Conservation (phyloP, 208 protist genomes). For the Angomonas deanei region DNA sequence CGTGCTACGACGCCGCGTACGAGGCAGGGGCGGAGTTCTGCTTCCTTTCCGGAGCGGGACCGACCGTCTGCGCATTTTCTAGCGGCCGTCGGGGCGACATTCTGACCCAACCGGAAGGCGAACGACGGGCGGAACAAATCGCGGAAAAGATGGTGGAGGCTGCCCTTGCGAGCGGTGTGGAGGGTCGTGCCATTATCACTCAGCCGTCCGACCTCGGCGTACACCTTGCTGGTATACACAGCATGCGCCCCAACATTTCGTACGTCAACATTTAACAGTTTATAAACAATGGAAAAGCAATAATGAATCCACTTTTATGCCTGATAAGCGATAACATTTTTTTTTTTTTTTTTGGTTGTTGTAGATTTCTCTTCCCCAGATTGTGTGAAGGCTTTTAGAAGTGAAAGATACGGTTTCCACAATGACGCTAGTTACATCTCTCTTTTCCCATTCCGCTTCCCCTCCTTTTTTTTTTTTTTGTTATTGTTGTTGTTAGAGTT, state of each 20-base stretch:
- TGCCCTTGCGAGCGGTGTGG: constrained; percentile 40
- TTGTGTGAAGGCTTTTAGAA: neutral
- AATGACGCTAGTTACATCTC: neutral
- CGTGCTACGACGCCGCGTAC: constrained; percentile 53
- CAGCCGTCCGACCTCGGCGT: constrained; percentile 64
- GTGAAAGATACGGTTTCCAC: too few species aligned
- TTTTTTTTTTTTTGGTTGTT: constrained; percentile 5
- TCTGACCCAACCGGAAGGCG: constrained; percentile 34
- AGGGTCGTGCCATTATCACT: constrained; percentile 75
- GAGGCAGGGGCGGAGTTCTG: constrained; percentile 63
- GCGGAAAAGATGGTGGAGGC: constrained; percentile 77
- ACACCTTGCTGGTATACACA: constrained; percentile 50
- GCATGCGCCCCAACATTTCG: constrained; percentile 27
- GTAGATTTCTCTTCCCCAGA: neutral
- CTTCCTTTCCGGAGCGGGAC: constrained; percentile 78
- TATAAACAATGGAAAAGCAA: neutral
- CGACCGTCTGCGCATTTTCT: constrained; percentile 74
- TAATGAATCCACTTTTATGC: neutral
- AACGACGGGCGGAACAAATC: constrained; percentile 56
- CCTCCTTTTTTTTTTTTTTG: constrained; percentile 12
- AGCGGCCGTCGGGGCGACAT: constrained; percentile 50
- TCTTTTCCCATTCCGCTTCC: constrained; percentile 2
- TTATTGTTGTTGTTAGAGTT: neutral
- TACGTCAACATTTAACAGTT: constrained; percentile 23
- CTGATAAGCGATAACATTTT: neutral